These are phyloP conservation scores for Phytophthora agathidicida DNA, from an alignment of 352 stramenopile species.

Conservation along the genomic window DNA sequence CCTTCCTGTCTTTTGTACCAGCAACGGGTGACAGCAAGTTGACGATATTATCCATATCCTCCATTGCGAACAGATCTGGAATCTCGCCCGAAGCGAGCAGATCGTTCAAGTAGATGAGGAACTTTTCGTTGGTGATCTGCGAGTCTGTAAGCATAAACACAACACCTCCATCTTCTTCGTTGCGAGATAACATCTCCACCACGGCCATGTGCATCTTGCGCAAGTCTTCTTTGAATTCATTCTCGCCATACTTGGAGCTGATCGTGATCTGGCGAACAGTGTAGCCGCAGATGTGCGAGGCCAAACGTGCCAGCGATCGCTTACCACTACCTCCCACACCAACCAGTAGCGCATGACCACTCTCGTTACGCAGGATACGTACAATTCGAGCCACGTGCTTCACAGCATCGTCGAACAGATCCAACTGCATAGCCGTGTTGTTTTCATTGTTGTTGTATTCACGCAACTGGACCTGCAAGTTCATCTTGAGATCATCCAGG, in stretches of 20 bases:
- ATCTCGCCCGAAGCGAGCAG: constrained; percentile 94
- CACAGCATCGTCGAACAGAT: constrained; percentile 97
- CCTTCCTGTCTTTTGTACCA: constrained; percentile 87
- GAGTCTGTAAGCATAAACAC: constrained; percentile 96
- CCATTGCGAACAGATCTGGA: constrained; percentile 92
- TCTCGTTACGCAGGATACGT: constrained; percentile 92
- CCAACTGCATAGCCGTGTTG: constrained; percentile 96
- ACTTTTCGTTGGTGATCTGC: constrained; percentile 97
- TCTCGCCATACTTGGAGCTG: constrained; percentile 94
- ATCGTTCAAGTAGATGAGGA: constrained; percentile 97
- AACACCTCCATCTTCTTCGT: constrained; percentile 86
- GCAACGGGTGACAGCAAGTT: constrained; percentile 82
- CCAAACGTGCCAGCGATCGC: constrained; percentile 92
- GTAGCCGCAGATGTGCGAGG: constrained; percentile 94
- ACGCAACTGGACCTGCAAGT: constrained; percentile 88
- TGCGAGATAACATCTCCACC: constrained; percentile 90
- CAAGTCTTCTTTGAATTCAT: constrained; percentile 97
- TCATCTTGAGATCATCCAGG: constrained; percentile 89
- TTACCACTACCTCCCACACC: constrained; percentile 95
- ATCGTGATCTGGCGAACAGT: constrained; percentile 94
- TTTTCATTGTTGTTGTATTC: constrained; percentile 97
- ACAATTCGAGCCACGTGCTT: constrained; percentile 96
- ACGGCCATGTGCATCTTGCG: constrained; percentile 94
- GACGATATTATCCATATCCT: constrained; percentile 95
- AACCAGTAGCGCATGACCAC: constrained; percentile 93